Evolutionary conservation across 345 rosid species (phyloP).

Genomic region (Citrus australasica): DNA sequence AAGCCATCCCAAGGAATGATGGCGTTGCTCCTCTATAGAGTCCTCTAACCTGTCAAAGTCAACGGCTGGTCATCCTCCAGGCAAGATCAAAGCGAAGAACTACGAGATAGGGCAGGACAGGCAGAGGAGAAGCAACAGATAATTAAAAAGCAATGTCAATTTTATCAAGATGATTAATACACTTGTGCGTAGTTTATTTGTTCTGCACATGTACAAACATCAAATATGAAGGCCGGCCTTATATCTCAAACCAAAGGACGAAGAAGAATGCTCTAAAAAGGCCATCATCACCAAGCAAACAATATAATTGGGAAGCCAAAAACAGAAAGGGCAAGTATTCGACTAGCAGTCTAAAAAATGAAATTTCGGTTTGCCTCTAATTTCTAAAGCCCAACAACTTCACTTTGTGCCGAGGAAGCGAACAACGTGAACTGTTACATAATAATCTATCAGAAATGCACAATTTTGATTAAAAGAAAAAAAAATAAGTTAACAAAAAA

Average conservation of each 20-base stretch:
- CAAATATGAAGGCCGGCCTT: neutral
- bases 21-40: conserved; percentile 90
- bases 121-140: neutral
- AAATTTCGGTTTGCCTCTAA: neutral
- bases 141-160: neutral
- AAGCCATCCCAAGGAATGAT: conserved; percentile 83
- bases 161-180: neutral
- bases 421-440: neutral
- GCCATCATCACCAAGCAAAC: neutral
- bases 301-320: neutral
- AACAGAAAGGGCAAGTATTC: neutral
- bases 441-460: neutral
- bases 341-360: neutral
- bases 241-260: neutral
- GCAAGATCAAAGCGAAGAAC: neutral
- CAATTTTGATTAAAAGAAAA: no score
- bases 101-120: neutral
- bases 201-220: neutral
- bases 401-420: neutral
- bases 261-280: neutral
- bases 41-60: conserved; percentile 65
- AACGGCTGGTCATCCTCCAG: conserved; percentile 1
- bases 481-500: neutral
- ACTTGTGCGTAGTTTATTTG: neutral
- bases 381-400: neutral